These are phyloP conservation scores for Pichia rugopelliculosa DNA, from an alignment of 805 yeast species.

Conservation along the genomic window DNA sequence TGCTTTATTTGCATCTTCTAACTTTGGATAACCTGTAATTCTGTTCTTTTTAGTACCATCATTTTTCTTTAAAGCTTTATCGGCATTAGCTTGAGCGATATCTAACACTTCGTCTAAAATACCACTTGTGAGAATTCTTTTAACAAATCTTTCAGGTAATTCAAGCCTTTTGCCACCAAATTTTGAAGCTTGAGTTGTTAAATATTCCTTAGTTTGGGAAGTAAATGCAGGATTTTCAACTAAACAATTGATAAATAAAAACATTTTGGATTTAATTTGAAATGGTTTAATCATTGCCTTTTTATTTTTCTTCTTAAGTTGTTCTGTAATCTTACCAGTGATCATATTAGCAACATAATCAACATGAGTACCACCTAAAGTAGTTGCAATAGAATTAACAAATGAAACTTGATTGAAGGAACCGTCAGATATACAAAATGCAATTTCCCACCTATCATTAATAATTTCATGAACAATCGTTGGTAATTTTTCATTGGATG, in stretches of 20 bases:
- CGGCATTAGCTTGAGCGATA: conserved; percentile 83
- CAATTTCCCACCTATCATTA: conserved; percentile 92
- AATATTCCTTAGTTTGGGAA: conserved; percentile 93
- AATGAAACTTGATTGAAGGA: conserved; percentile 90
- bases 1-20: conserved; percentile 94
- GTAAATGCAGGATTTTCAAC: conserved; percentile 96
- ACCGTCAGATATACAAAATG: conserved; percentile 89
- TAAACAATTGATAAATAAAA: conserved; percentile 82
- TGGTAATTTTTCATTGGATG: conserved; percentile 33
- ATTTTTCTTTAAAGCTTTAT: conserved; percentile 74
- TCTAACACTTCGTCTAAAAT: conserved; percentile 69
- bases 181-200: conserved; percentile 81
- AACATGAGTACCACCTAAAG: conserved; percentile 95
- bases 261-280: conserved; percentile 86
- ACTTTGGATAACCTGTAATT: conserved; percentile 80
- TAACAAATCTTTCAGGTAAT: conserved; percentile 71
- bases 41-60: conserved; percentile 84
- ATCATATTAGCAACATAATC: conserved; percentile 80
- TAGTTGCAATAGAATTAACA: conserved; percentile 96
- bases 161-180: conserved; percentile 78
- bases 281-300: conserved; percentile 73
- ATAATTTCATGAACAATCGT: conserved; percentile 72
- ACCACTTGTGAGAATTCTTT: conserved; percentile 61
- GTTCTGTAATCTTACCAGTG: conserved; percentile 65
- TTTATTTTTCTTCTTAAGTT: conserved; percentile 57